Evolutionary conservation across 768 basidiomycete species (phyloP).

Genomic region (Lyophyllum shimeji): DNA sequence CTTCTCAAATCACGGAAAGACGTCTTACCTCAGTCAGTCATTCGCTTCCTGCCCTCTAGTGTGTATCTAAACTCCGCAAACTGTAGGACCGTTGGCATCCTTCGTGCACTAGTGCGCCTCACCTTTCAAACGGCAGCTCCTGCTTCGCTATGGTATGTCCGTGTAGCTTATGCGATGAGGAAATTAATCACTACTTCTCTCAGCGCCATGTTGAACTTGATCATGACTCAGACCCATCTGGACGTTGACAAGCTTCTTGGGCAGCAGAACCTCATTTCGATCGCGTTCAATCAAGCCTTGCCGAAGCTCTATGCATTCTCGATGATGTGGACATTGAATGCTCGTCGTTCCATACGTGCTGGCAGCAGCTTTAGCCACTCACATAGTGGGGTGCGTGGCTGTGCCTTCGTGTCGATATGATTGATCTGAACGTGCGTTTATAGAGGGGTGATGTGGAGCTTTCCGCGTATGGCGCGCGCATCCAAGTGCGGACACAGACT

Average conservation of each 20-base stretch:
- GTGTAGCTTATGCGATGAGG: background rate
- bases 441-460: conserved; percentile 20
- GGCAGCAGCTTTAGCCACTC: conserved; percentile 8
- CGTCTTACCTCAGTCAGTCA: conserved; percentile 27
- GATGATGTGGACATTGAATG: conserved; percentile 39
- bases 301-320: conserved; percentile 35
- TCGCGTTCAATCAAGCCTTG: conserved; percentile 28
- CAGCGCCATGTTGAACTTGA: conserved; percentile 34
- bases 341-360: conserved; percentile 23
- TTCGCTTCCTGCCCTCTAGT: background rate
- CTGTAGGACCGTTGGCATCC: conserved; percentile 25
- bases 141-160: conserved; percentile 30
- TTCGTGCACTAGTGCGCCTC: conserved; percentile 28
- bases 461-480: conserved; percentile 1
- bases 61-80: background rate
- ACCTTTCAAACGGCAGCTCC: conserved; percentile 32
- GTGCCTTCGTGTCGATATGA: background rate
- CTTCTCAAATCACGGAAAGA: conserved; percentile 26
- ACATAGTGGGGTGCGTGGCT: conserved; percentile 6
- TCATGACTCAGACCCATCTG: conserved; percentile 30
- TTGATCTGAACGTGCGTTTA: background rate
- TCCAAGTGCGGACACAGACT: conserved; percentile 24
- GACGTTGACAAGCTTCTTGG: too few relatives aligned
- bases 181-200: background rate
- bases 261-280: conserved; percentile 22